Evolutionary conservation across 257 asterid species (phyloP), one percentile per base, ranked within the genome.

Genomic region (Perilla frutescens): DNA sequence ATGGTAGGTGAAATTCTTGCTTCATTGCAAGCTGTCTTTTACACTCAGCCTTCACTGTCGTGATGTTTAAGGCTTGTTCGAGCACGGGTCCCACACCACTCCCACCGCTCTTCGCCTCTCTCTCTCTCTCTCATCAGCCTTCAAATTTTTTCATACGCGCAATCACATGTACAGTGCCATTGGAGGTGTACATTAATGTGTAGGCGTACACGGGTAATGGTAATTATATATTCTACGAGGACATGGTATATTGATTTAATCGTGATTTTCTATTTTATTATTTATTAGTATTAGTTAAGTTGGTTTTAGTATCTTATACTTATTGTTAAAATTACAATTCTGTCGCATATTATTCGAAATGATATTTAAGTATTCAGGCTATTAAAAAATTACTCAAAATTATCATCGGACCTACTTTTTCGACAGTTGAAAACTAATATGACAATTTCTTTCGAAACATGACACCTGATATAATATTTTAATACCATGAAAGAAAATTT

Each of bases 11-110:
- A 84, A 84, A 59, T 69, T 87, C 80, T 80, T 50, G 87, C 72
- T 76, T 85, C 91, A 90, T 76, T 90, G 98, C 96, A 77, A 93
- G 97, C 96, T 92, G 97, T 82, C 87, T 68, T 74, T 81, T 72
- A 72, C 87, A 66, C 84, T 68, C 89, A 66, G 79, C 79, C 74
- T 70, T 84, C 88, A 57, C 87, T 84, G 77, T 92, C 96, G 87
- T 92, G 88, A 85, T 83, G 89, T 87, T 91, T 71, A 91, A 91
- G 96, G 76, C 84, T 80, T 80, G 82, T 73, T 80, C 81, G 79
- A 72, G 80, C 44, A 4, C 66, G 71, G 79, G 79, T 29, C 75
- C 77, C 72, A 68, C 65, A 5, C 72, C 66, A 44, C 68, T 13
- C 40, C 80, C 85, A 81, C 92, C 88, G 78, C 82, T 60, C 55